Evolutionary conservation across 176 grass and related monocot species (phyloP).

Genomic region (Chloris gayana): DNA sequence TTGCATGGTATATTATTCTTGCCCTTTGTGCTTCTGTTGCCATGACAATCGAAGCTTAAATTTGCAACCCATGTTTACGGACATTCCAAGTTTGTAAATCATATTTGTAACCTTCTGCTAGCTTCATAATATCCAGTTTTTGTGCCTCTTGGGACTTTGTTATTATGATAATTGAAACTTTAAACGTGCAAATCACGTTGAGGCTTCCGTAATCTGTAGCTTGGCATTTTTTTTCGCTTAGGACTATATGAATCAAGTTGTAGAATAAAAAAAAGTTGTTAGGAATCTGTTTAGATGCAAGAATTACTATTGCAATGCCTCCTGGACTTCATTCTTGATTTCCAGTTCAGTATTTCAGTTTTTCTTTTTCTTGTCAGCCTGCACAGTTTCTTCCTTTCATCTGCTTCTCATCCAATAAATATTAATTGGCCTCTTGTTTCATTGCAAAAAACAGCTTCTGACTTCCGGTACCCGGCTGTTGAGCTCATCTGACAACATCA

Average conservation of each 20-base stretch:
- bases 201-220: conserved; percentile 27
- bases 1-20: too few species aligned
- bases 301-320: neutral
- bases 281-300: neutral
- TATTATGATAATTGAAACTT: conserved; percentile 13
- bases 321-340: too few species aligned
- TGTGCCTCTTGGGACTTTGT: conserved; percentile 16
- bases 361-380: neutral
- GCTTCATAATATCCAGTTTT: too few species aligned
- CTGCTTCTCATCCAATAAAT: neutral
- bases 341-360: neutral
- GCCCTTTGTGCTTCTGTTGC: too few species aligned
- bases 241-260: too few species aligned
- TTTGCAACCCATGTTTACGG: too few species aligned
- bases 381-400: neutral
- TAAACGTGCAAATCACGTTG: too few species aligned
- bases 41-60: too few species aligned
- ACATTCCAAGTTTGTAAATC: too few species aligned
- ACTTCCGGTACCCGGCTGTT: neutral
- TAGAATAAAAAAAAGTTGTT: too few species aligned
- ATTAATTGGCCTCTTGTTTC: neutral
- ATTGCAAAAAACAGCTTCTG: neutral
- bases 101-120: too few species aligned
- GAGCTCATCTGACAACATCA: neutral
- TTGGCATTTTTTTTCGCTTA: too few species aligned